Base-by-base conservation (phyloP, 2,329 filamentous ascomycete genomes). In the Aspergillus vadensis region DNA sequence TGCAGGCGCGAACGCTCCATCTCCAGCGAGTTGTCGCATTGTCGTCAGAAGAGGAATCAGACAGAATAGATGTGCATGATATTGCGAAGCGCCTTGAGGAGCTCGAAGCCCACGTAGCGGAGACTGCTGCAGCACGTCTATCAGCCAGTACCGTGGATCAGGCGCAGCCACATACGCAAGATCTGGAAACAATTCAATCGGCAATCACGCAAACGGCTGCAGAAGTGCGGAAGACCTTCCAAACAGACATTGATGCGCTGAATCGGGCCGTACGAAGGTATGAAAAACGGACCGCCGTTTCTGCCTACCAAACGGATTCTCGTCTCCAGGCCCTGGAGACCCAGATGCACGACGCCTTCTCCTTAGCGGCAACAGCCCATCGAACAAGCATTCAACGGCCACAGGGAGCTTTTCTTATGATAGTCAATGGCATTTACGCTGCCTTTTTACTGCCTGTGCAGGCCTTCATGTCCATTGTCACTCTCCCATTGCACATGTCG, bases 201-300 rank as follows among this genome's bases (percentile, higher is more conserved):
- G 57, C 79, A 3, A 65, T 79, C 2, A 67, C 73, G 15, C 77
- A 80, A 60, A 72, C 80, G 10, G 74, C 74, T 17, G 68, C 73
- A 5, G 87, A 91, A 60, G 82, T 91, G 12, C 85, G 86, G 44
- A 86, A 85, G 61, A 80, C 81, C 27, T 81, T 94, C 10, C 90
- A 92, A 66, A 89, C 91, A 0, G 92, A 97, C 61, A 83, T 98
- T 5, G 93, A 97, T 69, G 91, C 92, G 0, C 80, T 98, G 32
- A 95, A 92, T 68, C 88, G 94, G 51, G 93, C 94, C 4, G 90
- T 98, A 48, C 86, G 94, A 19, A 87, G 92, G 38, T 97, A 97
- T 69, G 94, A 98, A 79, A 97, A 96, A 78, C 91, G 92, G 69
- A 87, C 90, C 4, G 89, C 89, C 0, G 81, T 93, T 7, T 84